phyloP scores from a whole-genome alignment of 768 basidiomycete genomes.

The Coprinopsis cinerea region DNA sequence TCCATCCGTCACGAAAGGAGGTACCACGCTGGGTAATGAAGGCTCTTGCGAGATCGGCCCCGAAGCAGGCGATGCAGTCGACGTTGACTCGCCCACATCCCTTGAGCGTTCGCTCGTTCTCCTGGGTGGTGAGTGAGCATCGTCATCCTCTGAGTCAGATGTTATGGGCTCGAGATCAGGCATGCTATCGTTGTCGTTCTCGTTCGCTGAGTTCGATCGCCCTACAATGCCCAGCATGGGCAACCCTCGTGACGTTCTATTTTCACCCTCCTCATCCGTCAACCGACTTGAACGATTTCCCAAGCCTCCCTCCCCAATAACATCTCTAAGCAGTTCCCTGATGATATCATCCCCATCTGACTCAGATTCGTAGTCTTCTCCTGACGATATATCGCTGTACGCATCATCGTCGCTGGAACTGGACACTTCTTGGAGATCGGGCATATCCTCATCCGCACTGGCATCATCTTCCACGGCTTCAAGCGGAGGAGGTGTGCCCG shows the following conservation, averaged over 20 bases:
- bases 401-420: conserved; percentile 28
- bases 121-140: not conserved
- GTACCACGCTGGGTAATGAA: conserved; percentile 20
- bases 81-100: not conserved
- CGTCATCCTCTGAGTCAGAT: conserved; percentile 3
- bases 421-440: conserved; percentile 28
- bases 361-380: conserved; percentile 18
- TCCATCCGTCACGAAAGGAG: conserved; percentile 60
- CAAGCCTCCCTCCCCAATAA: not conserved
- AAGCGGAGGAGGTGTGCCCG: conserved; percentile 14
- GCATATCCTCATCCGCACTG: conserved; percentile 29
- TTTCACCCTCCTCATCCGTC: not conserved
- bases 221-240: not conserved
- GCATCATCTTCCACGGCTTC: conserved; percentile 8
- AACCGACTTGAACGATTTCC: not conserved
- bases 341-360: conserved; percentile 19
- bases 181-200: conserved; percentile 3
- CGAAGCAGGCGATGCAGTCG: not conserved
- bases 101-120: not conserved
- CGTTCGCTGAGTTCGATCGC: conserved; percentile 9
- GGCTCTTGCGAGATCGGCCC: not conserved
- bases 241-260: not conserved
- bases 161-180: not conserved
- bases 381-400: too few species aligned
- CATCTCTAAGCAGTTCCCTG: not conserved